These are phyloP conservation scores for Euptelea pleiosperma DNA, from an alignment of 164 flowering plant species.

Conservation along the genomic window DNA sequence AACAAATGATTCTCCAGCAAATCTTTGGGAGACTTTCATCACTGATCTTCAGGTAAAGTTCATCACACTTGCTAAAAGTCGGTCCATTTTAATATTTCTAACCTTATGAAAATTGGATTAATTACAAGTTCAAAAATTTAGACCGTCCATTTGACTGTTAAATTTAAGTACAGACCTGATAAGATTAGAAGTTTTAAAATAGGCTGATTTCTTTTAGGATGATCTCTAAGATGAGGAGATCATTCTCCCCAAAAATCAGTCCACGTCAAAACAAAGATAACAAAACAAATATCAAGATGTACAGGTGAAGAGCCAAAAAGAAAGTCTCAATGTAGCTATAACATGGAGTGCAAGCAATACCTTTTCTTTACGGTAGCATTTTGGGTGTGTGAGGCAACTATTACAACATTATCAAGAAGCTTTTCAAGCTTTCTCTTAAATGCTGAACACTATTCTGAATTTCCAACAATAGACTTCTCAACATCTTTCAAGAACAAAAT, in stretches of 20 bases:
- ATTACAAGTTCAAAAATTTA: too few species aligned
- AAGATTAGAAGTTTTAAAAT: too few species aligned
- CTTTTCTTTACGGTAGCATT: conserved; percentile 82
- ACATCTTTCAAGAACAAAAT: conserved; percentile 86
- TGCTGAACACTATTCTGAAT: conserved; percentile 54
- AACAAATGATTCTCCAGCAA: too few species aligned
- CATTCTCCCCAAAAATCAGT: too few species aligned
- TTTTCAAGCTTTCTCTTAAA: conserved; percentile 72
- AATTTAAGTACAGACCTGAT: conserved; percentile 4
- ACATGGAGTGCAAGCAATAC: conserved; percentile 25
- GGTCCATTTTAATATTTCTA: too few species aligned
- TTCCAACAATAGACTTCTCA: conserved; percentile 77
- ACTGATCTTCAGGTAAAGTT: too few species aligned
- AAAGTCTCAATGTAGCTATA: background rate
- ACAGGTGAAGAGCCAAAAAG: background rate
- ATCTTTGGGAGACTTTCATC: too few species aligned
- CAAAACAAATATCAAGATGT: background rate
- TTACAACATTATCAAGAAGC: conserved; percentile 67
- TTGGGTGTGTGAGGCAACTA: conserved; percentile 81
- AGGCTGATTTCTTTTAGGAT: too few species aligned
- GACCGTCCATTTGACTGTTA: too few species aligned
- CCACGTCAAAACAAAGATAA: background rate
- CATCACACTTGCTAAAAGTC: too few species aligned
- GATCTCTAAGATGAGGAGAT: too few species aligned
- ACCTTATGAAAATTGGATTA: too few species aligned